These are phyloP conservation scores for Exophiala spinifera DNA, from an alignment of 2,329 filamentous ascomycete genomes.

Conservation along the genomic window DNA sequence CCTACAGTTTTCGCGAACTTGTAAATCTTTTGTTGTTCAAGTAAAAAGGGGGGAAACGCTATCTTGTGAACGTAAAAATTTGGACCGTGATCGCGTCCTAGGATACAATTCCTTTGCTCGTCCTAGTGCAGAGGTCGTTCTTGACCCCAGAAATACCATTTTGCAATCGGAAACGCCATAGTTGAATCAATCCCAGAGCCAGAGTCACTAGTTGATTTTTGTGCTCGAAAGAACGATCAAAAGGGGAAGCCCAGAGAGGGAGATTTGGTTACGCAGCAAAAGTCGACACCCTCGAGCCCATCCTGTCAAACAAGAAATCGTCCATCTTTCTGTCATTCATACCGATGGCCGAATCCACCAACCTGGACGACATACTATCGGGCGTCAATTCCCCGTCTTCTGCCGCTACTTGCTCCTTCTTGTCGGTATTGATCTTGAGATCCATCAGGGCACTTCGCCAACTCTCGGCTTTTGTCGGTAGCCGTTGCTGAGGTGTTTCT, in stretches of 20 bases:
- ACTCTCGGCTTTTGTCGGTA: conserved; percentile 15
- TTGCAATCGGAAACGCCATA: no score
- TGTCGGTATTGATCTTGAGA: conserved; percentile 45
- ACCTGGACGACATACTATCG: conserved; percentile 48
- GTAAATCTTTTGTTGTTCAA: conserved; percentile 35
- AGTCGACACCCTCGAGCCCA: conserved; percentile 39
- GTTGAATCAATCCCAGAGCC: no score
- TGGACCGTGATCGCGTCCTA: no score
- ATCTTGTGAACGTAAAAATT: no score
- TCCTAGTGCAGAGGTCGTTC: neutral
- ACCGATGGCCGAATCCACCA: conserved; percentile 45
- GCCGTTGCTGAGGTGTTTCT: conserved; percentile 13
- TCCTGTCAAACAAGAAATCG: conserved; percentile 43
- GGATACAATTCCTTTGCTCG: neutral
- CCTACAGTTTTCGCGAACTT: conserved; percentile 72
- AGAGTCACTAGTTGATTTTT: no score
- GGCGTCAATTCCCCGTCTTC: conserved; percentile 46
- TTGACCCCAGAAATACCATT: neutral
- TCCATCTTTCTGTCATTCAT: conserved; percentile 41
- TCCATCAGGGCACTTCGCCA: conserved; percentile 35
- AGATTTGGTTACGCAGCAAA: conserved; percentile 24
- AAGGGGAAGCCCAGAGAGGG: no score
- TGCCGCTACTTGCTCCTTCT: conserved; percentile 33
- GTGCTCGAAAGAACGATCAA: no score
- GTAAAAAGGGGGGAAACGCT: neutral